Evolutionary conservation across 805 yeast genomes (phyloP).

Genomic region (Saturnispora halmiae): DNA sequence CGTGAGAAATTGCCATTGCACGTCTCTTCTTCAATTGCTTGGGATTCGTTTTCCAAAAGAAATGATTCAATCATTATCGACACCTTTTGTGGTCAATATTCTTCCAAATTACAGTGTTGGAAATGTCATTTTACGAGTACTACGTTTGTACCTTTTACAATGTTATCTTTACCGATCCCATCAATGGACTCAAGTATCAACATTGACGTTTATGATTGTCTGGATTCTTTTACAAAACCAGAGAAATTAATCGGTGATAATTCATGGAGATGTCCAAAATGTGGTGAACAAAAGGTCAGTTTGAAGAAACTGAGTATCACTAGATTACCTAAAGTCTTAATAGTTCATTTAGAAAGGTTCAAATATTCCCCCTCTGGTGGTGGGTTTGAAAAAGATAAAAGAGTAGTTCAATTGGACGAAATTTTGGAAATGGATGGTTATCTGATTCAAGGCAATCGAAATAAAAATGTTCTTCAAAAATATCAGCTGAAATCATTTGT

Average conservation of each 20-base stretch:
- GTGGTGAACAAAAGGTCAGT: slow-evolving; percentile 54
- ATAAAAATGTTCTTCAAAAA: slow-evolving; percentile 31
- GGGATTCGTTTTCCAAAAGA: slow-evolving; percentile 78
- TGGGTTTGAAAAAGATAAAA: slow-evolving; percentile 48
- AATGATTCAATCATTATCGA: slow-evolving; percentile 77
- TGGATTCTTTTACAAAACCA: slow-evolving; percentile 65
- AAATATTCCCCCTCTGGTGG: slow-evolving; percentile 28
- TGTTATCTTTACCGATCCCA: slow-evolving; percentile 75
- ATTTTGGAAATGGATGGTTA: slow-evolving; percentile 47
- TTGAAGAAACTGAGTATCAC: slow-evolving; percentile 66
- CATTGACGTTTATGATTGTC: slow-evolving; percentile 48
- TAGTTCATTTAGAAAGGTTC: slow-evolving; percentile 82
- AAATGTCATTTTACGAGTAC: slow-evolving; percentile 72
- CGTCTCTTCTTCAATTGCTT: slow-evolving; percentile 78
- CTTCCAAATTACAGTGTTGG: slow-evolving; percentile 67
- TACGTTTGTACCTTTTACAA: slow-evolving; percentile 75
- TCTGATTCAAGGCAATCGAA: slow-evolving; percentile 38
- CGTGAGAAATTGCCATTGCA: slow-evolving; percentile 70
- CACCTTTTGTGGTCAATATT: slow-evolving; percentile 80
- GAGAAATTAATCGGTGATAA: slow-evolving; percentile 72
- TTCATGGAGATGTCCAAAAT: slow-evolving; percentile 75
- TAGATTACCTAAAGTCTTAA: slow-evolving; percentile 65
- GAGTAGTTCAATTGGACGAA: slow-evolving; percentile 60
- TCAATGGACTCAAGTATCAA: slow-evolving; percentile 15
- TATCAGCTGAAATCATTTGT: slow-evolving; percentile 76